phyloP scores from a whole-genome alignment of 176 grass and related monocot genomes.

The Oryza meyeriana region DNA sequence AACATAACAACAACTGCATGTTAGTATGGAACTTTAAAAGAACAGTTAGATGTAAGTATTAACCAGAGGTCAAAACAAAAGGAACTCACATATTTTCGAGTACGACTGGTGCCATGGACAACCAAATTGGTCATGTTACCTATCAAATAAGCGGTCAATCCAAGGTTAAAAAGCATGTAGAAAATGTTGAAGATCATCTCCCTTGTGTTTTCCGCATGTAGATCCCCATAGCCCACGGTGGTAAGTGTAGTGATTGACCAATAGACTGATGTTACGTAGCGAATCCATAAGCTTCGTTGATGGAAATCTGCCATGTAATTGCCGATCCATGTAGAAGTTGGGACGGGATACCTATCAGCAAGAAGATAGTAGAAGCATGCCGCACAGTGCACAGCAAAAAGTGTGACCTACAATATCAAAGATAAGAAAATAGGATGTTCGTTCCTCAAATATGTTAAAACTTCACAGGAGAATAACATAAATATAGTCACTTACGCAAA shows the following conservation, averaged over 20 bases:
- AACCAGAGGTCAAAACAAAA: slow-evolving; percentile 13
- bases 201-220: slow-evolving; percentile 81
- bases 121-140: slow-evolving; percentile 99
- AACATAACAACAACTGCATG: slow-evolving; percentile 7
- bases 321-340: slow-evolving; percentile 75
- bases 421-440: slow-evolving; percentile 15
- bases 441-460: background rate
- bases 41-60: background rate
- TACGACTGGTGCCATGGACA: slow-evolving; percentile 89
- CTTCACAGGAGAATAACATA: background rate
- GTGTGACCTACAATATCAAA: slow-evolving; percentile 65
- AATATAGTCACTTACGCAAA: slow-evolving; percentile 63
- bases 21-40: background rate
- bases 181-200: slow-evolving; percentile 94
- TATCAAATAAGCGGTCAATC: slow-evolving; percentile 96
- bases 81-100: slow-evolving; percentile 85
- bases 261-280: slow-evolving; percentile 88
- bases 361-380: slow-evolving; percentile 97
- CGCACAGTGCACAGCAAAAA: slow-evolving; percentile 93
- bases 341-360: slow-evolving; percentile 71
- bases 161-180: slow-evolving; percentile 99
- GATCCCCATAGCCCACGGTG: slow-evolving; percentile 95
- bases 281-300: slow-evolving; percentile 53
- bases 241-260: slow-evolving; percentile 99
- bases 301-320: slow-evolving; percentile 84